Evolutionary conservation across 1,139 yeast species (phyloP).

Genomic region (Suhomyces ambrosiae): DNA sequence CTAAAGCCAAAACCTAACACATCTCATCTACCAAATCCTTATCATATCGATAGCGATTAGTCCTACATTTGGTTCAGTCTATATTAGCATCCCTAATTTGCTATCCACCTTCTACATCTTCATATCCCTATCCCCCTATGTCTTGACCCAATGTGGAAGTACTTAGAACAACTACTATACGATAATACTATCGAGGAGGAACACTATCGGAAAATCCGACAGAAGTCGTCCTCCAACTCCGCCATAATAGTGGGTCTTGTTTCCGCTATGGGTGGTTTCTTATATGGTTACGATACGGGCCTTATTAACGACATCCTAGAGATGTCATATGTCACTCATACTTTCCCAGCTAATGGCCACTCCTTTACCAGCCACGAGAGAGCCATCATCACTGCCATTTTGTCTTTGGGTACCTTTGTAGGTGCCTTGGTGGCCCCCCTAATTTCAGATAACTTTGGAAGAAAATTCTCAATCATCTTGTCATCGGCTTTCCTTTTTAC

Average conservation of each 20-base stretch:
- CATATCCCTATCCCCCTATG: slow-evolving; percentile 3
- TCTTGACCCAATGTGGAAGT: slow-evolving; percentile 14
- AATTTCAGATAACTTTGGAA: slow-evolving; percentile 52
- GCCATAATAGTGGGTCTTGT: slow-evolving; percentile 70
- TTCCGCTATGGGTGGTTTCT: slow-evolving; percentile 81
- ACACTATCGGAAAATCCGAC: slow-evolving; percentile 42
- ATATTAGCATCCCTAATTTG: too few species aligned
- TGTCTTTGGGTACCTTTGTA: slow-evolving; percentile 72
- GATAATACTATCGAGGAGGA: slow-evolving; percentile 44
- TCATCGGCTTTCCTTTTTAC: slow-evolving; percentile 44
- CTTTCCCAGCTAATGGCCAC: slow-evolving; percentile 51
- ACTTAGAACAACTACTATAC: slow-evolving; percentile 35
- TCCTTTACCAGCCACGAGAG: slow-evolving; percentile 60
- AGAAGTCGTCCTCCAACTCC: slow-evolving; percentile 56
- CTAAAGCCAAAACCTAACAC: too few species aligned
- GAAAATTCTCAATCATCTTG: slow-evolving; percentile 45
- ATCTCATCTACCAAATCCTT: too few species aligned
- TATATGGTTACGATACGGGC: slow-evolving; percentile 86
- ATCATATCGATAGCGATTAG: too few species aligned
- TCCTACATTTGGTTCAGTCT: too few species aligned
- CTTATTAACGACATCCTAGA: slow-evolving; percentile 71
- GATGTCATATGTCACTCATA: slow-evolving; percentile 60
- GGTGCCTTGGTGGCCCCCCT: slow-evolving; percentile 78
- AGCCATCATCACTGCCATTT: slow-evolving; percentile 68
- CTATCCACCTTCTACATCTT: not conserved